Evolutionary conservation across 1,139 yeast genomes (phyloP).

Genomic region (Geotrichum citri-aurantii): DNA sequence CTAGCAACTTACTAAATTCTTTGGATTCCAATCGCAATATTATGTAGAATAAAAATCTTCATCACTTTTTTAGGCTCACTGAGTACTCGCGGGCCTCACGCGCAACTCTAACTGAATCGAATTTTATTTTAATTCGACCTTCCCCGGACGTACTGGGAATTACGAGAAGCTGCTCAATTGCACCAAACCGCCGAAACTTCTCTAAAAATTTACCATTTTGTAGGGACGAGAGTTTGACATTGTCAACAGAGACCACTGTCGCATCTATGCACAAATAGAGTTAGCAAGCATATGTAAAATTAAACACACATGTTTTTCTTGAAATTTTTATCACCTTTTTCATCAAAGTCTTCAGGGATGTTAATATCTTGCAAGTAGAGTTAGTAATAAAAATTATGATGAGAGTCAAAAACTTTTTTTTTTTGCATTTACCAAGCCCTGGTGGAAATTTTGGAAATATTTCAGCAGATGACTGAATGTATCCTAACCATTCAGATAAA

Average conservation of each 20-base stretch:
- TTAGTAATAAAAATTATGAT: neutral
- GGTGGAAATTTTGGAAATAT: constrained; percentile 9
- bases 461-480: neutral
- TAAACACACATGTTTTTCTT: neutral
- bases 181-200: constrained; percentile 5
- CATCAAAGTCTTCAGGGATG: neutral
- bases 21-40: neutral
- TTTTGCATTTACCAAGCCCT: constrained; percentile 6
- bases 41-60: neutral
- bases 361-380: neutral
- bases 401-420: neutral
- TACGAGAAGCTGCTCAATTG: constrained; percentile 2
- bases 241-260: constrained; percentile 3
- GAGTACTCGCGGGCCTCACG: constrained; percentile 1
- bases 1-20: neutral
- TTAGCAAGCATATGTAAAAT: neutral
- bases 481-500: constrained; percentile 14
- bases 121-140: constrained; percentile 6
- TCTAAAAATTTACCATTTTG: constrained; percentile 7
- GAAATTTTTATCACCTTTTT: neutral
- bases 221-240: constrained; percentile 1
- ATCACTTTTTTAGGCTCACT: neutral
- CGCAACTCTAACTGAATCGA: neutral
- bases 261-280: neutral
- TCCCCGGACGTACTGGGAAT: neutral